Evolutionary conservation across 2,329 filamentous ascomycete species (phyloP).

Genomic region (Colletotrichum simmondsii): DNA sequence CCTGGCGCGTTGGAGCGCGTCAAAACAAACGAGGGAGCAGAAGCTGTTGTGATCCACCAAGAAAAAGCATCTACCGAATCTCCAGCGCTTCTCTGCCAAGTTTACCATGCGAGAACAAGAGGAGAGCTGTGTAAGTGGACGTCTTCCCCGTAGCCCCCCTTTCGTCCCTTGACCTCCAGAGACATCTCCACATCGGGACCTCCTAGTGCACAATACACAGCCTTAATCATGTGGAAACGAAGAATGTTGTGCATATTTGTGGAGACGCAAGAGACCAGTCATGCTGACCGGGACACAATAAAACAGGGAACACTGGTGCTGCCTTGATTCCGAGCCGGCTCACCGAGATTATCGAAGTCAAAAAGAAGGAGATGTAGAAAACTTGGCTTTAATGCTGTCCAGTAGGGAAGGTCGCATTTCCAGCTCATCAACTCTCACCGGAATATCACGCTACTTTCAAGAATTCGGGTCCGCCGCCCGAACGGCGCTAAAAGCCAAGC

Average conservation of each 20-base stretch:
- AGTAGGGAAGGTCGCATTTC: slow-evolving; percentile 86
- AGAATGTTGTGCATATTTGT: slow-evolving; percentile 9
- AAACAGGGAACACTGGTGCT: slow-evolving; percentile 79
- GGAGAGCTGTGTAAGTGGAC: slow-evolving; percentile 66
- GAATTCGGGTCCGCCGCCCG: slow-evolving; percentile 67
- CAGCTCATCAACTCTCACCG: slow-evolving; percentile 91
- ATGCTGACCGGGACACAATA: slow-evolving; percentile 7
- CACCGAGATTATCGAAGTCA: slow-evolving; percentile 81
- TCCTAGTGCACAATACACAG: background rate
- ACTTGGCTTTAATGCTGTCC: slow-evolving; percentile 82
- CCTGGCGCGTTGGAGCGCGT: slow-evolving; percentile 76
- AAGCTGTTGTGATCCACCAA: slow-evolving; percentile 78
- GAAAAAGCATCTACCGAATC: slow-evolving; percentile 82
- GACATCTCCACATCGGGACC: background rate
- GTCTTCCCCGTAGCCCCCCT: background rate
- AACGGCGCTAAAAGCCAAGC: slow-evolving; percentile 82
- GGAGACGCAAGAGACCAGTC: background rate
- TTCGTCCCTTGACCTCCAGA: background rate
- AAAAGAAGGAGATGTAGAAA: slow-evolving; percentile 83
- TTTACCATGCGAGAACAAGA: slow-evolving; percentile 69
- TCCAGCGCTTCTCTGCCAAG: slow-evolving; percentile 49
- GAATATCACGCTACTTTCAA: slow-evolving; percentile 82
- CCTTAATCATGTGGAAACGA: slow-evolving; percentile 17
- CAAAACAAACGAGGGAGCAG: slow-evolving; percentile 69
- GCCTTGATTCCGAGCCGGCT: slow-evolving; percentile 81